phyloP scores from a whole-genome alignment of 139 green algal species.

The Coccomyxa sp. region DNA sequence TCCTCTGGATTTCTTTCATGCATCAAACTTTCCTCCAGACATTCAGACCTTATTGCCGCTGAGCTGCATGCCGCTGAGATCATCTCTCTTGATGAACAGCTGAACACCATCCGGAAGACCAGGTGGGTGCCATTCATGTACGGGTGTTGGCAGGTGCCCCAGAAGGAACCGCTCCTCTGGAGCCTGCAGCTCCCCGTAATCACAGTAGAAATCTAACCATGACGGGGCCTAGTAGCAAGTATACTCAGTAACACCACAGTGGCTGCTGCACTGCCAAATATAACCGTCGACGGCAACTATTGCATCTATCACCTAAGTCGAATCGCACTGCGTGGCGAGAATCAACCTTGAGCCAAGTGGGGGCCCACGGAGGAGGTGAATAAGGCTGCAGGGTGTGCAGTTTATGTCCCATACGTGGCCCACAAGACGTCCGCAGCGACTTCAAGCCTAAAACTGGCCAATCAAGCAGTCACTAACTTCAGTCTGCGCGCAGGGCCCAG shows the following conservation, averaged over 20 bases:
- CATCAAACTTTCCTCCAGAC: no score
- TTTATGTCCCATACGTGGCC: not conserved
- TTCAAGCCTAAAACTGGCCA: no score
- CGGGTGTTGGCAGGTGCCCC: conserved; percentile 32
- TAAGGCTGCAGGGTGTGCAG: not conserved
- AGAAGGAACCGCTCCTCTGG: conserved; percentile 12
- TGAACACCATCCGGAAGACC: conserved; percentile 61
- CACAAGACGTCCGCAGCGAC: no score
- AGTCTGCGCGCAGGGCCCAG: no score
- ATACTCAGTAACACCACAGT: no score
- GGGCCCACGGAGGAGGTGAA: not conserved
- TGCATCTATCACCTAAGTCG: no score
- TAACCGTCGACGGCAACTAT: no score
- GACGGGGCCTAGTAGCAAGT: no score
- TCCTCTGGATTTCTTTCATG: no score
- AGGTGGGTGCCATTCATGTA: conserved; percentile 71
- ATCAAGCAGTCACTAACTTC: no score
- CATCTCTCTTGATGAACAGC: conserved; percentile 88
- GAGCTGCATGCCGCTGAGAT: conserved; percentile 87
- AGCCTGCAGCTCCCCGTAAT: conserved; percentile 4
- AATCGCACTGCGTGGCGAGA: no score
- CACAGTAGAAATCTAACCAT: not conserved
- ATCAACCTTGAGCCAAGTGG: not conserved
- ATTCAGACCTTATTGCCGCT: conserved; percentile 82
- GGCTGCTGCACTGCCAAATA: no score